Conservation (phyloP, 2,329 filamentous ascomycete species). For the Pseudofabraea citricarpa region DNA sequence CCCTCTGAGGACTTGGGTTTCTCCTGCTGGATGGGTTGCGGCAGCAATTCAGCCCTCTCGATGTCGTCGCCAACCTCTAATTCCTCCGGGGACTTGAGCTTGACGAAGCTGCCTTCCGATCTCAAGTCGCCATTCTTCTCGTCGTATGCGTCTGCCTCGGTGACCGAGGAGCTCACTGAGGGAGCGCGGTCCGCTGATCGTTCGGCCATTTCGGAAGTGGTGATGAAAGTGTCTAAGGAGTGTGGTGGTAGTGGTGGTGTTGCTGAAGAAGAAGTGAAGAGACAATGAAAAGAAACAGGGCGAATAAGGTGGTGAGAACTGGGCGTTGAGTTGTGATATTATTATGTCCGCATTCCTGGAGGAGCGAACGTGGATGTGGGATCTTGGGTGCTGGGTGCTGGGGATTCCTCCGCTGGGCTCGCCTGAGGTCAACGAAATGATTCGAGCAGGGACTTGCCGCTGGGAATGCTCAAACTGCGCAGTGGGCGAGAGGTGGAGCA, state of each 20-base stretch:
- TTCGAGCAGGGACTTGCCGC: background rate
- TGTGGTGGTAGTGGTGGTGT: no score
- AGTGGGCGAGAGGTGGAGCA: background rate
- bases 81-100: constrained; percentile 25
- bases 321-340: no score
- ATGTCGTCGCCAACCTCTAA: constrained; percentile 33
- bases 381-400: no score
- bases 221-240: background rate
- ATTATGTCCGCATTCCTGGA: no score
- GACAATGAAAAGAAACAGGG: background rate
- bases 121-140: constrained; percentile 16
- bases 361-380: no score
- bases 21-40: constrained; percentile 28
- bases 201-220: constrained; percentile 19
- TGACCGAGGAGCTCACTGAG: constrained; percentile 22
- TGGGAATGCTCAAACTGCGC: background rate
- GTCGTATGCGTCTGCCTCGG: constrained; percentile 21
- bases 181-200: constrained; percentile 16
- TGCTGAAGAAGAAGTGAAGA: background rate
- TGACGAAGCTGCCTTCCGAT: constrained; percentile 19
- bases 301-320: no score
- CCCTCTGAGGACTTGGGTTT: constrained; percentile 23
- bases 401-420: no score
- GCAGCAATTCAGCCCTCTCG: constrained; percentile 38
- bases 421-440: background rate